Conservation (phyloP, 208 protist species). For the Crithidia expoeki region DNA sequence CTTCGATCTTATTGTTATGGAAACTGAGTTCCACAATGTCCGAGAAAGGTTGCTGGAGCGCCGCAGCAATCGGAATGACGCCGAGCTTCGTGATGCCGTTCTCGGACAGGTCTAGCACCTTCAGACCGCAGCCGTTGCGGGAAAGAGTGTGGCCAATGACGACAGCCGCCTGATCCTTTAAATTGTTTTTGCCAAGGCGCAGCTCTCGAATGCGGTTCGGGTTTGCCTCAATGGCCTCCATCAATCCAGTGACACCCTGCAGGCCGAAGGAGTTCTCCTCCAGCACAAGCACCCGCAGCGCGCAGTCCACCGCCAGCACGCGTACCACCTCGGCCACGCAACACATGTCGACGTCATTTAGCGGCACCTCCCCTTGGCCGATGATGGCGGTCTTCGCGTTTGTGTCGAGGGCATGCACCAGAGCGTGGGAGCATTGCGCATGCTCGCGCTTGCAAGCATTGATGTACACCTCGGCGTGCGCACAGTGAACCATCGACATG, state of each 20-base stretch:
- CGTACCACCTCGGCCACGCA: conserved; percentile 80
- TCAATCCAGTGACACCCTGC: conserved; percentile 70
- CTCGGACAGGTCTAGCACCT: conserved; percentile 89
- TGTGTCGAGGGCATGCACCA: conserved; percentile 77
- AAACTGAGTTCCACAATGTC: conserved; percentile 88
- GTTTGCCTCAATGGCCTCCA: conserved; percentile 85
- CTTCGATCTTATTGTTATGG: conserved; percentile 90
- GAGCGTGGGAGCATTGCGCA: conserved; percentile 59
- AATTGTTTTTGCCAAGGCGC: conserved; percentile 82
- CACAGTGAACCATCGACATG: conserved; percentile 27
- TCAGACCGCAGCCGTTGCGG: conserved; percentile 74
- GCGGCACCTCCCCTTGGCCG: conserved; percentile 49
- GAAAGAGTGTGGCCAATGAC: conserved; percentile 80
- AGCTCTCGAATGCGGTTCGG: conserved; percentile 80
- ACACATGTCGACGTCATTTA: conserved; percentile 76
- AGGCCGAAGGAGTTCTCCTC: conserved; percentile 88
- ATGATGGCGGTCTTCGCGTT: conserved; percentile 54
- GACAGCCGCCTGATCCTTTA: conserved; percentile 84
- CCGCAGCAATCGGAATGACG: conserved; percentile 75
- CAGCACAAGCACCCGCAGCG: conserved; percentile 71
- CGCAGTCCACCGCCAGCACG: conserved; percentile 37
- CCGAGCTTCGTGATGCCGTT: conserved; percentile 86
- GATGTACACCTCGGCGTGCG: conserved; percentile 60
- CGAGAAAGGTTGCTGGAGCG: conserved; percentile 58
- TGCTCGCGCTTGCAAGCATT: conserved; percentile 70